phyloP scores from a whole-genome alignment of 371 early-diverging fungal genomes.

The Umbelopsis sp. region DNA sequence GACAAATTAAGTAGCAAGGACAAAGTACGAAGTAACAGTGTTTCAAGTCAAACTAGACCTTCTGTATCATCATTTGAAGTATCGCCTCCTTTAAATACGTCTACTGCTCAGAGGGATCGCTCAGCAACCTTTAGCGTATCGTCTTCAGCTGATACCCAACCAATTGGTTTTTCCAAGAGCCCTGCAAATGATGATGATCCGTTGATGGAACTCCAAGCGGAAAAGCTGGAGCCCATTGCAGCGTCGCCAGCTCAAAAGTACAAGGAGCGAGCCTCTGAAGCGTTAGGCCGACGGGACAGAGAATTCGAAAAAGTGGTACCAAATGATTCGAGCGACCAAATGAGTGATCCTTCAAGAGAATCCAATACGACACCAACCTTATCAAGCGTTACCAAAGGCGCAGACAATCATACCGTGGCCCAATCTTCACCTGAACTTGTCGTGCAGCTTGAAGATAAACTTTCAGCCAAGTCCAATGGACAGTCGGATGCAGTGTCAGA shows the following conservation, averaged over 20 bases:
- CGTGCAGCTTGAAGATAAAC: too few species aligned
- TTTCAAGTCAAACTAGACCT: background rate
- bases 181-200: background rate
- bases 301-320: background rate
- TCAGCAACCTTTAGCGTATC: background rate
- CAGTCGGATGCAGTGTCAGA: background rate
- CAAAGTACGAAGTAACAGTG: background rate
- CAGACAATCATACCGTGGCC: too few species aligned
- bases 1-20: constrained; percentile 5
- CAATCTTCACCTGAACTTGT: too few species aligned
- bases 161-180: background rate
- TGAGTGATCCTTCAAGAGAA: background rate
- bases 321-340: background rate
- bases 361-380: too few species aligned
- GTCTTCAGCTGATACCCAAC: background rate
- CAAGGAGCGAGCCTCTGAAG: background rate
- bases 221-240: background rate
- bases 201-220: background rate
- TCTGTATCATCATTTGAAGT: background rate
- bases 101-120: background rate
- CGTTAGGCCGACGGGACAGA: background rate
- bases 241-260: constrained; percentile 9
- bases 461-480: background rate
- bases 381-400: too few species aligned
- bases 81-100: background rate